phyloP scores from a whole-genome alignment of 2,329 filamentous ascomycete species.

The Xylaria sp. region DNA sequence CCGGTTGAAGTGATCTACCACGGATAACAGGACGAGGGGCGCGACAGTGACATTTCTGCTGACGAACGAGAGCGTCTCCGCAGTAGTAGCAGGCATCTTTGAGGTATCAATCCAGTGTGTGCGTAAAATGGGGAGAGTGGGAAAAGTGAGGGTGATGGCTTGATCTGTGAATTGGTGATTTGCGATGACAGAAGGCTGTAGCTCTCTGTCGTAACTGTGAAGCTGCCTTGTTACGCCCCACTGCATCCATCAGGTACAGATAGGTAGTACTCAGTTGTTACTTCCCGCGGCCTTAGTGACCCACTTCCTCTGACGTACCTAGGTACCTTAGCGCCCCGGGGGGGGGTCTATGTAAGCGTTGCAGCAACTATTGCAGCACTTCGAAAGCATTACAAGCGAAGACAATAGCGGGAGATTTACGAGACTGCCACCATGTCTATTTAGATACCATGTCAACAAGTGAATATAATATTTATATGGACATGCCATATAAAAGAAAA shows the following conservation, averaged over 20 bases:
- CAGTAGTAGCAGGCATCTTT: slow-evolving; percentile 92
- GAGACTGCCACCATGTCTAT: no score
- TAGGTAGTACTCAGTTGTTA: not conserved
- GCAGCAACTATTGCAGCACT: no score
- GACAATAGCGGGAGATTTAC: no score
- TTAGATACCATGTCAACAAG: no score
- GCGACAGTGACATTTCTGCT: slow-evolving; percentile 96
- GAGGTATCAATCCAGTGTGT: slow-evolving; percentile 17
- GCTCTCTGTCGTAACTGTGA: slow-evolving; percentile 48
- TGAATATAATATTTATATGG: no score
- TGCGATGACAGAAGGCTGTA: slow-evolving; percentile 35
- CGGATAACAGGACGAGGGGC: slow-evolving; percentile 95
- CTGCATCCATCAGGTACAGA: not conserved
- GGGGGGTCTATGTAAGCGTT: no score
- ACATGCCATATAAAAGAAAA: no score
- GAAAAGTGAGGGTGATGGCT: slow-evolving; percentile 30
- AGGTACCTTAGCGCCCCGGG: no score
- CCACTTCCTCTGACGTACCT: not conserved
- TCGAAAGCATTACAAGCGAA: no score
- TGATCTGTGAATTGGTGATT: slow-evolving; percentile 24
- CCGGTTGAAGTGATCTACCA: slow-evolving; percentile 97
- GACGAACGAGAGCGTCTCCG: slow-evolving; percentile 94
- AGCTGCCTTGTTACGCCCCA: slow-evolving; percentile 46
- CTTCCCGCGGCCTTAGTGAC: not conserved
- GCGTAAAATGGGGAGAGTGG: slow-evolving; percentile 22